Conservation (phyloP, 2,329 filamentous ascomycete genomes). For the Colletotrichum theobromicola region DNA sequence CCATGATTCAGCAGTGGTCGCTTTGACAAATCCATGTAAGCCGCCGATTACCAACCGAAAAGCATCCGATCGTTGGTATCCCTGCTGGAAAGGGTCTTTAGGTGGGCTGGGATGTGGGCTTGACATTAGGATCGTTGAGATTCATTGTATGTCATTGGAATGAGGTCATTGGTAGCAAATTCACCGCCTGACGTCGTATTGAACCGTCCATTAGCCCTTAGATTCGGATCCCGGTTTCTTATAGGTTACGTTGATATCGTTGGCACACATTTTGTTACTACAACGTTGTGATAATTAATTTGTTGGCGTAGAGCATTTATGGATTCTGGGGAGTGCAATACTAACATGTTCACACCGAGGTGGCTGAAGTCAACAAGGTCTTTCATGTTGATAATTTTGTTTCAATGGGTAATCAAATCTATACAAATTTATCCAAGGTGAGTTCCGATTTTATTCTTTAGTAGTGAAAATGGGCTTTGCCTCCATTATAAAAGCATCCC, state of each 20-base stretch:
- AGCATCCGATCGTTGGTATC: not conserved
- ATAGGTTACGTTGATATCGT: accelerated
- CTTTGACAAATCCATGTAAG: not conserved
- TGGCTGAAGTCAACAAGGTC: too few relatives aligned
- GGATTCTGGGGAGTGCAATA: too few relatives aligned
- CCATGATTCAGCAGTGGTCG: not conserved
- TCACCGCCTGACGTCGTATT: not conserved
- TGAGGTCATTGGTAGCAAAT: not conserved
- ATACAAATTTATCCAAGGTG: too few relatives aligned
- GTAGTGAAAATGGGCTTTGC: too few relatives aligned
- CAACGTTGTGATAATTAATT: too few relatives aligned
- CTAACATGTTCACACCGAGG: too few relatives aligned
- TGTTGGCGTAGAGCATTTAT: too few relatives aligned
- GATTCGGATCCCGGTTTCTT: not conserved
- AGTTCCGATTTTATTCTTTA: too few relatives aligned
- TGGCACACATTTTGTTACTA: too few relatives aligned
- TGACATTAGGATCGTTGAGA: not conserved
- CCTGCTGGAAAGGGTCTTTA: not conserved
- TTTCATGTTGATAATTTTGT: too few relatives aligned
- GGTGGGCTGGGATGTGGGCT: not conserved
- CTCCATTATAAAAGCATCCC: not conserved
- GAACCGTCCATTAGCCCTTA: accelerated
- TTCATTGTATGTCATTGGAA: not conserved
- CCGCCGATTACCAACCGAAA: not conserved
- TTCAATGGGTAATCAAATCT: too few relatives aligned